Evolutionary conservation across 441 rosid species (phyloP).

Genomic region (Gossypium davidsonii): DNA sequence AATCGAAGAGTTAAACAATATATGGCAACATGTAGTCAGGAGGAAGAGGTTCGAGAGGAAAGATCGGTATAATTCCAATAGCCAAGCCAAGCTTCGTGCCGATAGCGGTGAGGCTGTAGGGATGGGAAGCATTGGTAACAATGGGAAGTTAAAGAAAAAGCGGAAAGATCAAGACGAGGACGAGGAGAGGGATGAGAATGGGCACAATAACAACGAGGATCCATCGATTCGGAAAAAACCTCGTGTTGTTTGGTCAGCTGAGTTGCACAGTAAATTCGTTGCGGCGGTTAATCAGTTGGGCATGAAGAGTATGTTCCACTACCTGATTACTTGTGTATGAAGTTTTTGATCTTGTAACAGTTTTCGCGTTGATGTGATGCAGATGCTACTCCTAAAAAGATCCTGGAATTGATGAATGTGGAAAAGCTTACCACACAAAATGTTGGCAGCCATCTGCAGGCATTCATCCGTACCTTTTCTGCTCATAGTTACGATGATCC

Average conservation of each 20-base stretch:
- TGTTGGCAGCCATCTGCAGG: conserved; percentile 1
- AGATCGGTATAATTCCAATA: neutral
- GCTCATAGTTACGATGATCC: neutral
- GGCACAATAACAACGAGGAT: neutral
- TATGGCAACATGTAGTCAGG: neutral
- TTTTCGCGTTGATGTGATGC: neutral
- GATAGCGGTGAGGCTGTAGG: neutral
- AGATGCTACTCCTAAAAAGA: neutral
- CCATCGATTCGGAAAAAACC: neutral
- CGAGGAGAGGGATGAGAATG: neutral
- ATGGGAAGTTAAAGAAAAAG: neutral
- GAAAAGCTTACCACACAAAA: neutral
- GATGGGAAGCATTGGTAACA: neutral
- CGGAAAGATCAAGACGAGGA: neutral
- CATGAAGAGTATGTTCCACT: neutral
- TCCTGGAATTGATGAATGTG: neutral
- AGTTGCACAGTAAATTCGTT: neutral
- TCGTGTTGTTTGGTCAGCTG: neutral
- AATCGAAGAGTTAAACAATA: neutral
- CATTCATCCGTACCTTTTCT: neutral
- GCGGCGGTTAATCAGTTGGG: neutral
- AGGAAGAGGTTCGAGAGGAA: neutral
- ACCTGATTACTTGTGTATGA: neutral
- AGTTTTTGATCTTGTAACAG: neutral
- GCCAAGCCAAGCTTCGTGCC: neutral